Percentiles rank a stretch among this genome's conserved stretches.
Conservation (phyloP, 805 yeast species). For the Candida methanosorbosa region DNA sequence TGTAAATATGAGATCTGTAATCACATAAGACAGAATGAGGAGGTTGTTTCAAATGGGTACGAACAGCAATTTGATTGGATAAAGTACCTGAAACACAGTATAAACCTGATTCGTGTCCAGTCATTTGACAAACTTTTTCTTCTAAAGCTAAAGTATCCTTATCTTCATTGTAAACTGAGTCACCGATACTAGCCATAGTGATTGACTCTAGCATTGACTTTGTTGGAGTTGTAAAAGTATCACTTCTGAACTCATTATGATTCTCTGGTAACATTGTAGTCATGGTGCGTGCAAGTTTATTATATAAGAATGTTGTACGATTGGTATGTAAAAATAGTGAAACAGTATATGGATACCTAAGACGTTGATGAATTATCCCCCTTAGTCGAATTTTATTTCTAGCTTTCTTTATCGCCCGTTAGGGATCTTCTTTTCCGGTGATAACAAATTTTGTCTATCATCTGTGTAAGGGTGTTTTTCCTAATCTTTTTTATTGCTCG, state of each 20-base stretch:
- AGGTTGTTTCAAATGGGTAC: slow-evolving; percentile 72
- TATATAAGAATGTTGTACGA: too few species aligned
- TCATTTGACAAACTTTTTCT: slow-evolving; percentile 48
- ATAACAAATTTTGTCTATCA: too few species aligned
- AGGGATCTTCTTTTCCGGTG: too few species aligned
- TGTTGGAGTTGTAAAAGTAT: slow-evolving; percentile 88
- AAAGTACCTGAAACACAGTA: slow-evolving; percentile 86
- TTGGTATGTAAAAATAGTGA: too few species aligned
- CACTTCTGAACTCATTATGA: slow-evolving; percentile 56
- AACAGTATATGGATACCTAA: too few species aligned
- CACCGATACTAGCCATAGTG: slow-evolving; percentile 58
- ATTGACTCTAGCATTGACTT: slow-evolving; percentile 60
- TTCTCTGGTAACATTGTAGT: slow-evolving; percentile 5
- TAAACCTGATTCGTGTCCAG: slow-evolving; percentile 77
- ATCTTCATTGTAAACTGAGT: slow-evolving; percentile 86
- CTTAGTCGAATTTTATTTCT: too few species aligned
- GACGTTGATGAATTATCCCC: too few species aligned
- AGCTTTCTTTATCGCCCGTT: too few species aligned
- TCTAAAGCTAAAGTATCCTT: slow-evolving; percentile 58
- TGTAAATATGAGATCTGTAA: slow-evolving; percentile 73
- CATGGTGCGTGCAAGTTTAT: too few species aligned
- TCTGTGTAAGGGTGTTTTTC: too few species aligned
- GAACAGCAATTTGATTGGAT: slow-evolving; percentile 79
- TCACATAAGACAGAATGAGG: slow-evolving; percentile 85
- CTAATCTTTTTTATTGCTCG: too few species aligned